phyloP scores from a whole-genome alignment of 257 asterid genomes.

The Nicotiana tabacum region DNA sequence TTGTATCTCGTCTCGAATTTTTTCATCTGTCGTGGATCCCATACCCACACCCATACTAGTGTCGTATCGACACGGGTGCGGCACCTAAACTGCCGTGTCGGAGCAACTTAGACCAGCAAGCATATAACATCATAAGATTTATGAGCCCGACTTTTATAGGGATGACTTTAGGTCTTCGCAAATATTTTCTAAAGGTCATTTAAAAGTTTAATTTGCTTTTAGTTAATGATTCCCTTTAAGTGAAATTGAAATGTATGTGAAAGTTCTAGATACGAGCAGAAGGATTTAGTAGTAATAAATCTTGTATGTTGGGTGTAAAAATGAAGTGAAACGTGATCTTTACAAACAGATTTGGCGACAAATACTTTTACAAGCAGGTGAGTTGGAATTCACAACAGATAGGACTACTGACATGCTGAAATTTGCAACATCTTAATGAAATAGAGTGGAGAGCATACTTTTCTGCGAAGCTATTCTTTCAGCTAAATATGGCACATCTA shows the following conservation, averaged over 20 bases:
- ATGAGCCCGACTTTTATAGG: neutral
- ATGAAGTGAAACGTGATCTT: neutral
- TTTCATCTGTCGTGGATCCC: too few relatives aligned
- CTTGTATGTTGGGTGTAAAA: neutral
- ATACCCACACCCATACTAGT: too few relatives aligned
- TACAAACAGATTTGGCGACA: neutral
- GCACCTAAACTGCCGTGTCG: too few relatives aligned
- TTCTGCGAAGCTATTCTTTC: neutral
- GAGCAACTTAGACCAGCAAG: too few relatives aligned
- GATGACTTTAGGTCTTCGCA: neutral
- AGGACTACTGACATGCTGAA: neutral
- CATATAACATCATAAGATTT: neutral
- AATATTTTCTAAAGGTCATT: neutral
- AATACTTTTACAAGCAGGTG: neutral
- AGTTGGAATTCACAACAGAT: neutral
- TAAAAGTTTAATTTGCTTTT: too few relatives aligned
- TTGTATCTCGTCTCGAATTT: too few relatives aligned
- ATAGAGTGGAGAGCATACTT: neutral
- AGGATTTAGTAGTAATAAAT: neutral
- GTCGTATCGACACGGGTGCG: too few relatives aligned
- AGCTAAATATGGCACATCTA: neutral
- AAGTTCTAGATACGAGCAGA: neutral
- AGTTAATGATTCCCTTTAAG: neutral
- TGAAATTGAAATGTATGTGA: neutral
- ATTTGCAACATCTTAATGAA: neutral